These are phyloP conservation scores for Pseudogymnoascus sp. DNA, from an alignment of 2,329 filamentous ascomycete species.

Conservation along the genomic window DNA sequence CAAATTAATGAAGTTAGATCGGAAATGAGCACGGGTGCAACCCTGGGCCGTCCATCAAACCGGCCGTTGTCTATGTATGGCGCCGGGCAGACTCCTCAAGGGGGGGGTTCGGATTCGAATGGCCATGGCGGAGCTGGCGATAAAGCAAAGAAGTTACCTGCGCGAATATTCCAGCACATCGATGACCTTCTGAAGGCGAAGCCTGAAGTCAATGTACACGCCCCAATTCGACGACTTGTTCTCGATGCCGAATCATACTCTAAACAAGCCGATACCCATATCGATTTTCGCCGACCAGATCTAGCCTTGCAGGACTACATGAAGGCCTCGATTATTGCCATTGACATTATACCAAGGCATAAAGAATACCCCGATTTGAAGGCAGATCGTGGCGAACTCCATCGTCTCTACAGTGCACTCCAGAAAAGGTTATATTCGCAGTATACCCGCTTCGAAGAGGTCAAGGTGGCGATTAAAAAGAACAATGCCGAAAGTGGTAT, in stretches of 20 bases:
- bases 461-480: slow-evolving; percentile 52
- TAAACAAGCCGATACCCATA: slow-evolving; percentile 51
- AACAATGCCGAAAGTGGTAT: slow-evolving; percentile 57
- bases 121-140: slow-evolving; percentile 7
- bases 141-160: slow-evolving; percentile 13
- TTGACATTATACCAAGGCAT: slow-evolving; percentile 68
- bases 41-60: background rate
- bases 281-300: slow-evolving; percentile 60
- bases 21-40: slow-evolving; percentile 8
- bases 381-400: slow-evolving; percentile 40
- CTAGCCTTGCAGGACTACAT: slow-evolving; percentile 78
- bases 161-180: slow-evolving; percentile 32
- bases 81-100: background rate
- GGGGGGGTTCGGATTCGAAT: background rate
- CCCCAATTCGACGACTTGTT: slow-evolving; percentile 45
- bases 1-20: background rate
- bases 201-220: slow-evolving; percentile 24
- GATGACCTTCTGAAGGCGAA: slow-evolving; percentile 33
- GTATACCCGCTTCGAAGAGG: slow-evolving; percentile 42
- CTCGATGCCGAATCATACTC: slow-evolving; percentile 44
- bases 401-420: slow-evolving; percentile 41
- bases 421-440: slow-evolving; percentile 41
- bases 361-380: slow-evolving; percentile 62
- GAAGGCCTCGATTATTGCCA: slow-evolving; percentile 67
- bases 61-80: slow-evolving; percentile 8